Base-by-base conservation (phyloP, 2,329 filamentous ascomycete species). In the Colletotrichum tropicicola region DNA sequence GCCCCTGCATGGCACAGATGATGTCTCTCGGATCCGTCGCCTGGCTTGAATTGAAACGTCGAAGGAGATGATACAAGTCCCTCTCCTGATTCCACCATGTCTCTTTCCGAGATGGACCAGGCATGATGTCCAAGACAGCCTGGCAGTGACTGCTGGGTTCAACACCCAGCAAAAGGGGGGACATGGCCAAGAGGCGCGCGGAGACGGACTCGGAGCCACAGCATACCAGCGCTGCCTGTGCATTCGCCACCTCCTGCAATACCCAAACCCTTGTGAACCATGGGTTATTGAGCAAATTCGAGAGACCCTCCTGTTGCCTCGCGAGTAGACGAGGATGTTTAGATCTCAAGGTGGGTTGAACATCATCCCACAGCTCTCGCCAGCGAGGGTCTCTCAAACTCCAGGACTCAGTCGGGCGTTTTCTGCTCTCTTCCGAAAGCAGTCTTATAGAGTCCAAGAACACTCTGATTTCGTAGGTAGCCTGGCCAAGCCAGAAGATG, bases 191-290 rank as follows among this genome's bases (percentile, higher is more conserved):
- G 3, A 30, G n/a, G 10, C 48, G 21, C n/a, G 61, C 23, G 23
- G 49, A 8, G 6, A 57, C 45, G 5, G 57, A 57, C 3, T n/a
- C 15, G 1, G 4, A 8, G 2, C 44, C 51, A 9, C 62, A 65
- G 19, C 21, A 44, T 3, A 65, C 4, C 2, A 21, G 3, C 5
- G 45, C 39, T 1, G 19, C 7, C 4, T 17, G 35, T 0, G 57
- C 51, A 6, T 43, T 57, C 3, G 43, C 51, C 1, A 59, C 52
- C 12, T 66, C 63, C 17, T 63, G 63, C 2, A 66, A 12, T 6
- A 66, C 44, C 58, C 63, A 66, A 4, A 54, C 35, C 5, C 63
- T 43, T 2, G 8, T 32, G 19, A 57, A 66, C 63, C 58, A 62
- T 0, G 4, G 0, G 4, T 35, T 27, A 3, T 6, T 5, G 3